A percentile compares a stretch with the other conserved stretches of the same genome.
These are phyloP conservation scores for Scenedesmus sp. DNA, from an alignment of 163 green algal species.

Conservation along the genomic window DNA sequence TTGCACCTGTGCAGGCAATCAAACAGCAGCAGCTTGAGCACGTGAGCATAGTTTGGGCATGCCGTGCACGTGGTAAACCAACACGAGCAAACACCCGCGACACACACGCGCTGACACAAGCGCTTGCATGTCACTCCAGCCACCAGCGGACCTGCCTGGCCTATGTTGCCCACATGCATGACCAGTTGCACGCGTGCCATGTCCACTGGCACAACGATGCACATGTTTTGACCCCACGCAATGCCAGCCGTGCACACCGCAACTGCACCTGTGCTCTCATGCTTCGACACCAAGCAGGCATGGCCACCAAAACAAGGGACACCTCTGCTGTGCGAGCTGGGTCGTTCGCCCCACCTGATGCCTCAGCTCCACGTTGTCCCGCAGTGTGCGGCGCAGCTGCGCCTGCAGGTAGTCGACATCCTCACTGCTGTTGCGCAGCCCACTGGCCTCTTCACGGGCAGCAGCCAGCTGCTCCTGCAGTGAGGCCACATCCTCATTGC, in stretches of 20 bases:
- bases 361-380: conserved; percentile 51
- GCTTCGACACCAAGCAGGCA: background rate
- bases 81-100: too few species aligned
- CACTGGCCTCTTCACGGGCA: background rate
- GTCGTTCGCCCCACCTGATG: conserved; percentile 15
- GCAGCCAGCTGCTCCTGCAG: conserved; percentile 38
- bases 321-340: background rate
- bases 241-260: background rate
- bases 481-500: background rate
- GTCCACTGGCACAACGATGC: too few species aligned
- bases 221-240: too few species aligned
- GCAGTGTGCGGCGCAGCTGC: conserved; percentile 50
- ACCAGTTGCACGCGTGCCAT: too few species aligned
- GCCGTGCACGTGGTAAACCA: too few species aligned
- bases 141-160: too few species aligned
- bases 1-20: conserved; percentile 36
- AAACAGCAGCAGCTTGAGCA: background rate
- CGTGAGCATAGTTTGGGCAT: background rate
- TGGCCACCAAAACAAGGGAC: too few species aligned
- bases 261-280: background rate
- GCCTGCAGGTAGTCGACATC: conserved; percentile 55
- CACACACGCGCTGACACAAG: too few species aligned
- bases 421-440: conserved; percentile 5
- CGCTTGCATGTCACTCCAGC: too few species aligned
- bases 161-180: too few species aligned